Conservation (phyloP, 2,329 filamentous ascomycete genomes). For the Ceratocystis albifundus region DNA sequence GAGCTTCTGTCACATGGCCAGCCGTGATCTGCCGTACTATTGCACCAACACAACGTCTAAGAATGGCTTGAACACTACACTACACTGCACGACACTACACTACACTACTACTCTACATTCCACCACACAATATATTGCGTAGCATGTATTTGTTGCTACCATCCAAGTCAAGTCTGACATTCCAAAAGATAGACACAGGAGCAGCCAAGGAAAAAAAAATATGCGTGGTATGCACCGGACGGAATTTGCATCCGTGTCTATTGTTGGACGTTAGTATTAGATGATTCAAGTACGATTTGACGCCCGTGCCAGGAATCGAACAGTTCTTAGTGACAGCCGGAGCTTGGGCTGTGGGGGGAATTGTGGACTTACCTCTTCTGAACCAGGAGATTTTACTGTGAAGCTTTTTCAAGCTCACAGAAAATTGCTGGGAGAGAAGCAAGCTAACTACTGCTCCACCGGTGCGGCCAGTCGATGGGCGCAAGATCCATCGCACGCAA, state of each 20-base stretch:
- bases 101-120: neutral
- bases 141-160: neutral
- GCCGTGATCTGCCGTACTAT: neutral
- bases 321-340: neutral
- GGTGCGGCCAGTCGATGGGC: constrained; percentile 11
- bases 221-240: constrained; percentile 10
- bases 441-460: constrained; percentile 20
- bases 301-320: constrained; percentile 11
- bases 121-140: neutral
- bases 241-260: constrained; percentile 18
- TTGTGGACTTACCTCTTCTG: constrained; percentile 17
- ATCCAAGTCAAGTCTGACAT: neutral
- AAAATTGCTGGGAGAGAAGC: constrained; percentile 15
- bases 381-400: constrained; percentile 11
- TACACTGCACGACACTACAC: neutral
- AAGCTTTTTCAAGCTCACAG: neutral
- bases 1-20: constrained; percentile 7
- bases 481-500: constrained; percentile 4
- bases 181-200: neutral
- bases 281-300: neutral
- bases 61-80: neutral
- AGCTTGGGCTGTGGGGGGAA: neutral
- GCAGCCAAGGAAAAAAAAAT: neutral
- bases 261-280: neutral
- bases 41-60: neutral